Percentiles rank a stretch among this genome's conserved stretches.
phyloP scores from a whole-genome alignment of 2,329 filamentous ascomycete species.

The Alternaria tenuissima region DNA sequence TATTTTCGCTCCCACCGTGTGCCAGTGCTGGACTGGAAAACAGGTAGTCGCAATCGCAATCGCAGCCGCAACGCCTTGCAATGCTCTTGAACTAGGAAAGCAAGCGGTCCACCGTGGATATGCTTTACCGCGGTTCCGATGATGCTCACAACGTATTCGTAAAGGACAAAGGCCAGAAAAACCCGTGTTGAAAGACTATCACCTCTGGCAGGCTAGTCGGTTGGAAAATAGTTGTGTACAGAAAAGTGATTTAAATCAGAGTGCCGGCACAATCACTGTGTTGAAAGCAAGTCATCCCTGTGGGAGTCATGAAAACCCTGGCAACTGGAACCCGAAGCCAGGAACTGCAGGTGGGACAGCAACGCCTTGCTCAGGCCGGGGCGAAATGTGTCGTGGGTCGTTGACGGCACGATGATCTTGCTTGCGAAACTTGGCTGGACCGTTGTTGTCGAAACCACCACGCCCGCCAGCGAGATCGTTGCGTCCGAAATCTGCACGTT shows the following conservation, averaged over 20 bases:
- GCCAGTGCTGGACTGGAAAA: background rate
- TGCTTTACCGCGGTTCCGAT: background rate
- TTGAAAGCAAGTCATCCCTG: background rate
- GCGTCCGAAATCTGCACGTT: conserved; percentile 10
- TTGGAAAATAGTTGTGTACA: background rate
- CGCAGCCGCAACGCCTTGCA: conserved; percentile 30
- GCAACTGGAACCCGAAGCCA: conserved; percentile 62
- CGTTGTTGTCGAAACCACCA: conserved; percentile 25
- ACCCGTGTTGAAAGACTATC: background rate
- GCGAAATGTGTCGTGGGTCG: conserved; percentile 47
- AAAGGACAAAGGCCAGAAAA: conserved; percentile 1
- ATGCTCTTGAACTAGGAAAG: conserved; percentile 22
- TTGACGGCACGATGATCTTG: conserved; percentile 34
- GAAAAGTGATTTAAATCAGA: background rate
- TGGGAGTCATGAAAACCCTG: conserved; percentile 32
- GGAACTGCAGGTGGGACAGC: conserved; percentile 63
- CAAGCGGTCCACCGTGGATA: background rate
- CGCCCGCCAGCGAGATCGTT: conserved; percentile 20
- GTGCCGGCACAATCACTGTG: background rate
- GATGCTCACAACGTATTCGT: conserved; percentile 4
- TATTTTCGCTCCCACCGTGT: background rate
- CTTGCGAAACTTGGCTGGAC: conserved; percentile 38
- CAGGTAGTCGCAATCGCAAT: conserved; percentile 6
- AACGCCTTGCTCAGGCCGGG: conserved; percentile 52
- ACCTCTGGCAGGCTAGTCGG: background rate